Conservation (phyloP, 1,284 basidiomycete genomes). For the Mrakiaceae sp. region DNA sequence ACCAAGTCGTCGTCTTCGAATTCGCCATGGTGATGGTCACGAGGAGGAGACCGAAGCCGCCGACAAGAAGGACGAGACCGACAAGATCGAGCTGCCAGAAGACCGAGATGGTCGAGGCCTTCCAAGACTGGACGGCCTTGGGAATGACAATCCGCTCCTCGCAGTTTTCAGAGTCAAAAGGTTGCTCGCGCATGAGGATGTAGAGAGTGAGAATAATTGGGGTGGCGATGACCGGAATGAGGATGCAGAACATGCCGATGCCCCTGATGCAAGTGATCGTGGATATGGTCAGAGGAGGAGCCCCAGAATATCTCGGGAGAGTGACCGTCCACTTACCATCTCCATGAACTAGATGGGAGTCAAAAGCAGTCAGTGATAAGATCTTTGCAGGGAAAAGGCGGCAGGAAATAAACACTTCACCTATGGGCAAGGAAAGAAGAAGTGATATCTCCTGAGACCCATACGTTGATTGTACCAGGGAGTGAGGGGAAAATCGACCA, state of each 20-base stretch:
- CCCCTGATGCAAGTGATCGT: no score
- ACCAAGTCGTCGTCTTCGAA: conserved; percentile 27
- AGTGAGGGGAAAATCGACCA: conserved; percentile 32
- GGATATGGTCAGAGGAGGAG: no score
- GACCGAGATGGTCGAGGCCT: conserved; percentile 18
- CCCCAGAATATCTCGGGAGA: no score
- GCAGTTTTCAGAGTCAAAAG: no score
- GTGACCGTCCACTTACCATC: no score
- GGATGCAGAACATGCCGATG: conserved; percentile 28
- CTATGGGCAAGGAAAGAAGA: conserved; percentile 14
- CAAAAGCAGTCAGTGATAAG: no score
- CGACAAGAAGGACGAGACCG: conserved; percentile 30
- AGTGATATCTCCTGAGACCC: conserved; percentile 27
- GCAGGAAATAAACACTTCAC: no score
- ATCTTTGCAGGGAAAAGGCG: no score
- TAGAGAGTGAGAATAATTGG: conserved; percentile 29
- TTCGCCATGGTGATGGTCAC: conserved; percentile 33
- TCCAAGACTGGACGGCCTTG: background rate
- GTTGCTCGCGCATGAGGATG: conserved; percentile 15
- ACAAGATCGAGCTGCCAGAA: conserved; percentile 32
- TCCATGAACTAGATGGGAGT: no score
- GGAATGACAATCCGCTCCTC: background rate
- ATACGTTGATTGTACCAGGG: conserved; percentile 30
- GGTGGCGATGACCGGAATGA: conserved; percentile 25
- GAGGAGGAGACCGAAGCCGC: conserved; percentile 30